A percentile compares a stretch with the other conserved stretches of the same genome.
Evolutionary conservation across 2,329 filamentous ascomycete genomes (phyloP).

Genomic region (Plectosphaerella sp.): DNA sequence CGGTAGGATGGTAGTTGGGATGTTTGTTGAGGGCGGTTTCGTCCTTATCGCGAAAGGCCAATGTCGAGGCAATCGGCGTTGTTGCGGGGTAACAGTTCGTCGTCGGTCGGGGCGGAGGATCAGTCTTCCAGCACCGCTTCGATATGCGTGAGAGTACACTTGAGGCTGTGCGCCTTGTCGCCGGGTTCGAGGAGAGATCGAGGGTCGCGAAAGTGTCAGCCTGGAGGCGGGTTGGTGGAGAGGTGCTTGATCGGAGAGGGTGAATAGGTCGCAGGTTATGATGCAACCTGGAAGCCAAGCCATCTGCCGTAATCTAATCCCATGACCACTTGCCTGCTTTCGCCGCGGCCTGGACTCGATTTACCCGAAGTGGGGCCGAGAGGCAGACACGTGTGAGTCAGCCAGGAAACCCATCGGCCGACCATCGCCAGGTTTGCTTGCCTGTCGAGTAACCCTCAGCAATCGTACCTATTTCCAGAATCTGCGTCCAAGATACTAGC

Average conservation of each 20-base stretch:
- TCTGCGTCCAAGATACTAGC: too few relatives aligned
- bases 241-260: background rate
- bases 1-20: background rate
- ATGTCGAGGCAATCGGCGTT: background rate
- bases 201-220: background rate
- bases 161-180: background rate
- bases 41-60: background rate
- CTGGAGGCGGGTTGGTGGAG: background rate
- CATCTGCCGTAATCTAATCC: background rate
- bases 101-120: too few relatives aligned
- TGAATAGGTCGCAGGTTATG: background rate
- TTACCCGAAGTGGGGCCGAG: too few relatives aligned
- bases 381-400: too few relatives aligned
- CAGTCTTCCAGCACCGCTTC: too few relatives aligned
- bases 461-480: too few relatives aligned
- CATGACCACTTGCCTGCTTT: background rate
- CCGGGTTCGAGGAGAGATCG: background rate
- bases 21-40: background rate
- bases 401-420: too few relatives aligned
- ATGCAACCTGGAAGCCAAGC: background rate
- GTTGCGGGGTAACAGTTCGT: background rate
- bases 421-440: too few relatives aligned
- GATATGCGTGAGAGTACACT: background rate
- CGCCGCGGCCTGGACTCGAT: background rate
- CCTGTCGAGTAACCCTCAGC: too few relatives aligned